A percentile compares a stretch with the other conserved stretches of the same genome.
These are phyloP conservation scores for Neurospora sp. DNA, from an alignment of 495 filamentous ascomycete species.

Conservation along the genomic window DNA sequence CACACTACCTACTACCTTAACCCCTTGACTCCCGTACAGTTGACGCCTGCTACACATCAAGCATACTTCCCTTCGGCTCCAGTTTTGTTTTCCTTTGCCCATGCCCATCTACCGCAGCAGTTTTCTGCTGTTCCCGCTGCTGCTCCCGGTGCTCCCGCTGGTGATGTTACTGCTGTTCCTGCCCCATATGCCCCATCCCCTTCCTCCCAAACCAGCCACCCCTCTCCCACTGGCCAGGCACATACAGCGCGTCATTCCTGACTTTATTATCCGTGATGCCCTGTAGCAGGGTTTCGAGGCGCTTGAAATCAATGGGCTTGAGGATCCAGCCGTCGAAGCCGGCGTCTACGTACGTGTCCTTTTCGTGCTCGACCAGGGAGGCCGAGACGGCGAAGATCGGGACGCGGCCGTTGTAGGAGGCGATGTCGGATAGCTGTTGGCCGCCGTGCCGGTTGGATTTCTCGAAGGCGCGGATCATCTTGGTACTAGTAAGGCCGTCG, in stretches of 20 bases:
- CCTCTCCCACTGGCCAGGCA: slow-evolving; percentile 56
- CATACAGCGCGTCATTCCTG: slow-evolving; percentile 43
- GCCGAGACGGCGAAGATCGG: slow-evolving; percentile 91
- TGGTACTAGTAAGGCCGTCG: slow-evolving; percentile 73
- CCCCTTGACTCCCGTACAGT: not conserved
- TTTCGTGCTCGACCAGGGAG: slow-evolving; percentile 64
- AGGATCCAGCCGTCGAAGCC: slow-evolving; percentile 90
- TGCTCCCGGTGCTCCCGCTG: not conserved
- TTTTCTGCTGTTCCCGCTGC: not conserved
- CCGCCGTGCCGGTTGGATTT: slow-evolving; percentile 20
- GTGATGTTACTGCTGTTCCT: not conserved
- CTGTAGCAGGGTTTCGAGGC: slow-evolving; percentile 48
- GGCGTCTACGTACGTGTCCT: slow-evolving; percentile 58
- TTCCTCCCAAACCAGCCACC: slow-evolving; percentile 56
- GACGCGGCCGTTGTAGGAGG: slow-evolving; percentile 43
- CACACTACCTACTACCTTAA: not conserved
- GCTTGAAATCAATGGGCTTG: slow-evolving; percentile 65
- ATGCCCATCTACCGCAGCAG: not conserved
- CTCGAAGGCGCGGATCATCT: slow-evolving; percentile 71
- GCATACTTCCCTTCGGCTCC: not conserved
- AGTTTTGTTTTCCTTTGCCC: not conserved
- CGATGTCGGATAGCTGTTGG: slow-evolving; percentile 36
- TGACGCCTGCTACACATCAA: not conserved
- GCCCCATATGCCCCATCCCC: not conserved
- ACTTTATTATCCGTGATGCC: slow-evolving; percentile 44